A percentile compares a stretch with the other conserved stretches of the same genome.
Evolutionary conservation across 192 early-diverging fungal species (phyloP).

Genomic region (Linnemannia zychae): DNA sequence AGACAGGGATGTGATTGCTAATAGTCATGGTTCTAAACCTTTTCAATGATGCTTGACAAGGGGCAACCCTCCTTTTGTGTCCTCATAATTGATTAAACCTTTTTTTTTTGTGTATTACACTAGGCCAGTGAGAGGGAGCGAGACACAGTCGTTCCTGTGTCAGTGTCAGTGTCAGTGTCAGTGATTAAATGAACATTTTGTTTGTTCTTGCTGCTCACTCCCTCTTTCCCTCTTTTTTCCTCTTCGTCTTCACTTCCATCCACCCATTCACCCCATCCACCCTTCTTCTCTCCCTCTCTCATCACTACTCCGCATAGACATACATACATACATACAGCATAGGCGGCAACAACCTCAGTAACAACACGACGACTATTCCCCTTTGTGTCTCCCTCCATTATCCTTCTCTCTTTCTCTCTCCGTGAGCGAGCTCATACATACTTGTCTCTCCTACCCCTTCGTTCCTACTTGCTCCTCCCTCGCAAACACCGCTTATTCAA

Average conservation of each 20-base stretch:
- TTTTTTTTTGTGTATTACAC: not conserved
- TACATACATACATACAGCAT: not conserved
- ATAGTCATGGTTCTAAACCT: too few relatives aligned
- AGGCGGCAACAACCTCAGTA: too few relatives aligned
- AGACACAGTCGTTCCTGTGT: too few relatives aligned
- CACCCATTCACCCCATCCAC: constrained; percentile 3
- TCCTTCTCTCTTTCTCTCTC: not conserved
- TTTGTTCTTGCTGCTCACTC: not conserved
- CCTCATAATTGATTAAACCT: not conserved
- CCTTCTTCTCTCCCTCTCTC: not conserved
- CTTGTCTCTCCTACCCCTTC: not conserved
- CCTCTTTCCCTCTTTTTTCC: not conserved
- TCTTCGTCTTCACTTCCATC: too few relatives aligned
- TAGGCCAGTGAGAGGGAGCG: not conserved
- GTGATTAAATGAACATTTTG: not conserved
- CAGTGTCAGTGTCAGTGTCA: too few relatives aligned
- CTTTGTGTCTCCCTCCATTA: not conserved
- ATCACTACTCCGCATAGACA: not conserved
- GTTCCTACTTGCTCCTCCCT: not conserved
- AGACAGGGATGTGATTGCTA: too few relatives aligned
- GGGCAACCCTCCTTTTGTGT: too few relatives aligned
- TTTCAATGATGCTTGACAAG: too few relatives aligned
- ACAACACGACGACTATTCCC: not conserved
- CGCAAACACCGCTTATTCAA: not conserved
- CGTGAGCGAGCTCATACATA: not conserved